Evolutionary conservation across 1,139 yeast genomes (phyloP), one percentile per base, ranked within the genome.

Genomic region (Yamadazyma sp.): DNA sequence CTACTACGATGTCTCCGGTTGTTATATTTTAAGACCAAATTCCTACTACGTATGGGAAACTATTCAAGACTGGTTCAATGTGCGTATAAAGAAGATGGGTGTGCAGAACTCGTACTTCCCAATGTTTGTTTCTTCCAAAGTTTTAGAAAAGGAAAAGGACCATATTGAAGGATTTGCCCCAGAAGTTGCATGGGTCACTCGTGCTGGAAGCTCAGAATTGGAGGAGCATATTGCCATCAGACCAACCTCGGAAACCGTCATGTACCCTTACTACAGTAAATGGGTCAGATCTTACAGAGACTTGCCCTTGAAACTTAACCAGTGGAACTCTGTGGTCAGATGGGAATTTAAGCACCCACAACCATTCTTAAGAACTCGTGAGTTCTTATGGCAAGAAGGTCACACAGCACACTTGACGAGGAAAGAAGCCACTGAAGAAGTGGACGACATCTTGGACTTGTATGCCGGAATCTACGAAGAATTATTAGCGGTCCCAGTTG

Each of bases 341-440:
- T 94, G 98, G 99, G 99, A 94, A 70, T 94, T 94, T 74, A 94
- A 94, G 74, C 97, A 94, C 64, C 99, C 99, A 42, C 99, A 94
- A 70, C 99, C 99, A 41, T 94, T 94, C 69, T 73, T 94, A 60
- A 86, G 99, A 78, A 94, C 98, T 12, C 85, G 99, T 71, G 99
- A 94, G 69, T 94, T 94, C 70, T 76, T 94, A 64, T 94, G 99
- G 99, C 99, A 94, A 72, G 99, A 94, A 71, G 99, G 99, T 51
- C 99, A 94, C 71, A 94, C 98, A 38, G 98, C 96, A 39, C 96
- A 87, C 61, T 77, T 92, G 60, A 85, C 94, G 42, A 69, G 71
- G 51, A 84, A 81, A 43, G 90, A 78, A 43, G 97, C 98, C 28
- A 76, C 78, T 44, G 72, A 71, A 42, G 98, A 94, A 70, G 98